Conservation (phyloP, 768 basidiomycete species). For the Tulasnella sp. region DNA sequence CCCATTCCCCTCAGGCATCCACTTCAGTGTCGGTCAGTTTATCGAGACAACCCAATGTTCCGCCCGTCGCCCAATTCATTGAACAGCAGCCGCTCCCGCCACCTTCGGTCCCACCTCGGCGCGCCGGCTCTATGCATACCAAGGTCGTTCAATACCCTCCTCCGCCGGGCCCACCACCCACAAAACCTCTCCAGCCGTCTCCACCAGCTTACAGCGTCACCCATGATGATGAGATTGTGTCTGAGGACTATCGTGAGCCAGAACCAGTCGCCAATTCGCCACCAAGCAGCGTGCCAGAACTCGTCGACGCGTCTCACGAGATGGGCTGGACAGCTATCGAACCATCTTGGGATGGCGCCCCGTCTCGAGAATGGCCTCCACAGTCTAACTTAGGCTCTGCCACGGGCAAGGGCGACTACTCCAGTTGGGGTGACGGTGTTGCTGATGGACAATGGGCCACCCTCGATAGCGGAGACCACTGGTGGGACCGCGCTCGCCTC, state of each 20-base stretch:
- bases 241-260: neutral
- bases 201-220: constrained; percentile 6
- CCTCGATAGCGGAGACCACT: neutral
- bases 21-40: too few relatives aligned
- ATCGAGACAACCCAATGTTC: too few relatives aligned
- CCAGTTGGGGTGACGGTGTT: neutral
- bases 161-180: neutral
- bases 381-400: neutral
- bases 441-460: neutral
- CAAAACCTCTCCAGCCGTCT: neutral
- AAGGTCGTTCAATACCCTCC: too few relatives aligned
- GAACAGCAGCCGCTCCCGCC: too few relatives aligned
- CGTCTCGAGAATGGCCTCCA: neutral
- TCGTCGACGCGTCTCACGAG: neutral
- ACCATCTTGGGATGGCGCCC: neutral
- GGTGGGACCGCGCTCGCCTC: neutral
- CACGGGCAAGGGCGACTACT: neutral
- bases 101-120: too few relatives aligned
- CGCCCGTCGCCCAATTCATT: too few relatives aligned
- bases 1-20: too few relatives aligned
- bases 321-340: neutral
- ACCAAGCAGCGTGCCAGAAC: constrained; percentile 8
- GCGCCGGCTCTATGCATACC: too few relatives aligned
- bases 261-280: neutral
- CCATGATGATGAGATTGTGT: neutral